A percentile compares a stretch with the other conserved stretches of the same genome.
These are phyloP conservation scores for Claviceps africana DNA, from an alignment of 2,329 filamentous ascomycete species.

Conservation along the genomic window DNA sequence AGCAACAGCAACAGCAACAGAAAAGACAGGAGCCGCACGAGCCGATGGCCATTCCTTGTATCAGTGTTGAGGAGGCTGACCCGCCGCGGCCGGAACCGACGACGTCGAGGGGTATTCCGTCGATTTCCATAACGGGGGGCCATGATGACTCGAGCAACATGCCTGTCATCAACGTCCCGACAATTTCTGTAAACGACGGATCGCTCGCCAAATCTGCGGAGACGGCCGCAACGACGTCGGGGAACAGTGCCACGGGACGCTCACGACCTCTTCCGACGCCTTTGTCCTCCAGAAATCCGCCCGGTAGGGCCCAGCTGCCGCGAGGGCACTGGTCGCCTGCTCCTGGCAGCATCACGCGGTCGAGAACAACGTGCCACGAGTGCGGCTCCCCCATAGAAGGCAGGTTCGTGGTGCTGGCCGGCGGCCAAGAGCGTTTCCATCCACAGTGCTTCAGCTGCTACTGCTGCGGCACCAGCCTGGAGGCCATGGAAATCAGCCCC, in stretches of 20 bases:
- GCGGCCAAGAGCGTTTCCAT: constrained; percentile 64
- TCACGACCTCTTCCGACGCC: constrained; percentile 32
- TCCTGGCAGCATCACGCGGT: constrained; percentile 30
- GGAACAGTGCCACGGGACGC: constrained; percentile 17
- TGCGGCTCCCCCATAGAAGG: constrained; percentile 78
- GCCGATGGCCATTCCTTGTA: constrained; percentile 38
- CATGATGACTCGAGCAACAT: constrained; percentile 10
- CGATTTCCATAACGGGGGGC: constrained; percentile 21
- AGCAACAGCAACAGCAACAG: no score
- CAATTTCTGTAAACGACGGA: constrained; percentile 29
- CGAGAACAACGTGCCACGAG: constrained; percentile 66
- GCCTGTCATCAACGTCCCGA: constrained; percentile 33
- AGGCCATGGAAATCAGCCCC: constrained; percentile 91
- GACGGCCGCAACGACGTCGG: constrained; percentile 30
- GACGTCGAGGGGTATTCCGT: constrained; percentile 18
- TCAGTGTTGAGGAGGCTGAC: constrained; percentile 38
- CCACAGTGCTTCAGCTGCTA: constrained; percentile 87
- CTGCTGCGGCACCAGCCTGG: constrained; percentile 72
- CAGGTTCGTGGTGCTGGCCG: constrained; percentile 72
- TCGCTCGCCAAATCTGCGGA: constrained; percentile 21
- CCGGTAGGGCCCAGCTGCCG: constrained; percentile 25
- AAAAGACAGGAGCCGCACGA: no score
- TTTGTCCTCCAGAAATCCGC: constrained; percentile 17
- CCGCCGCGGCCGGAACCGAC: constrained; percentile 16
- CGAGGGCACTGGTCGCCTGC: constrained; percentile 47